phyloP scores from a whole-genome alignment of 2,329 filamentous ascomycete species.

The Geoglossum cookeanum region DNA sequence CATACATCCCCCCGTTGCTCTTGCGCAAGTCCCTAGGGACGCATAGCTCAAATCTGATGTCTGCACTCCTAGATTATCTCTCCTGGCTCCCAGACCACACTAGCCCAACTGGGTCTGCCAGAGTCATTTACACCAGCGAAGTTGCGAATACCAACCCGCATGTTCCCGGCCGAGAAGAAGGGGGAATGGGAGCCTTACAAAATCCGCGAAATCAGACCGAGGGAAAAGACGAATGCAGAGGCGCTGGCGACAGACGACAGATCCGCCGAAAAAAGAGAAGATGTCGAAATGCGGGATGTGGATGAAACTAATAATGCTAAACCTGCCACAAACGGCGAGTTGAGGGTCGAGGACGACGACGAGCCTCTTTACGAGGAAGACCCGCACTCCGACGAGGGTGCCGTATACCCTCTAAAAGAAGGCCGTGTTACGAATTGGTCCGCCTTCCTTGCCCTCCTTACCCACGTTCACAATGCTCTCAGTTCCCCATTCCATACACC shows the following conservation, averaged over 20 bases:
- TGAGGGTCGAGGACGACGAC: slow-evolving; percentile 23
- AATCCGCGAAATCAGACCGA: slow-evolving; percentile 30
- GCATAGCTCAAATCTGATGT: not conserved
- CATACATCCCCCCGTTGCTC: slow-evolving; percentile 7
- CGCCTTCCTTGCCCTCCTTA: slow-evolving; percentile 82
- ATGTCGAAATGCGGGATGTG: slow-evolving; percentile 28
- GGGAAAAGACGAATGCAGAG: slow-evolving; percentile 4
- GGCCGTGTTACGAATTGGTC: slow-evolving; percentile 80
- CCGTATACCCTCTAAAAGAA: slow-evolving; percentile 66
- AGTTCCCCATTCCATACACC: slow-evolving; percentile 89
- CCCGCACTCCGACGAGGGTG: slow-evolving; percentile 68
- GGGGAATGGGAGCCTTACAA: slow-evolving; percentile 69
- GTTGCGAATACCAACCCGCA: slow-evolving; percentile 72
- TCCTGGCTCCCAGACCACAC: slow-evolving; percentile 71
- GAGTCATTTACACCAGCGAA: slow-evolving; percentile 85
- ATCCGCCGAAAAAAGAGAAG: slow-evolving; percentile 13
- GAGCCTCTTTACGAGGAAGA: slow-evolving; percentile 67
- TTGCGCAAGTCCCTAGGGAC: not conserved
- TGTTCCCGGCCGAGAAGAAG: slow-evolving; percentile 65
- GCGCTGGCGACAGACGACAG: slow-evolving; percentile 2
- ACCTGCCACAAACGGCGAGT: slow-evolving; percentile 13
- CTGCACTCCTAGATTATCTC: slow-evolving; percentile 37
- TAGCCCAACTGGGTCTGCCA: slow-evolving; percentile 75
- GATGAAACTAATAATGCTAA: slow-evolving; percentile 12
- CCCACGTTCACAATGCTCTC: slow-evolving; percentile 75